phyloP scores from a whole-genome alignment of 2,329 filamentous ascomycete genomes.

The Botrytis hyacinthi region DNA sequence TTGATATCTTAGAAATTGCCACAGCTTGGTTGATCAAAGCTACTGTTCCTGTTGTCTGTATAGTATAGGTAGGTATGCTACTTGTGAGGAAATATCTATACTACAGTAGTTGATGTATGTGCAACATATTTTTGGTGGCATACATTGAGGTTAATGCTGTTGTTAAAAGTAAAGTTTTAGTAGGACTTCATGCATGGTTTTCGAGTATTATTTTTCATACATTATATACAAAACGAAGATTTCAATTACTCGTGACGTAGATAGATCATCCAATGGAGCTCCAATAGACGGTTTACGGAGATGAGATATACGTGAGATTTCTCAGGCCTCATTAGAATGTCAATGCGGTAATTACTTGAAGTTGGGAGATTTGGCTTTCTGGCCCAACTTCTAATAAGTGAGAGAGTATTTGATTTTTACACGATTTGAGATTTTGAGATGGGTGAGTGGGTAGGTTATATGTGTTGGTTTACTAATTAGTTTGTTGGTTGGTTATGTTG shows the following conservation, averaged over 20 bases:
- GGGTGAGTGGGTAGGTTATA: no score
- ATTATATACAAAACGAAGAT: not conserved
- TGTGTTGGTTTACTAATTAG: no score
- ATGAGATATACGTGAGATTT: not conserved
- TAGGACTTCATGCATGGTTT: not conserved
- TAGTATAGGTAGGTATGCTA: not conserved
- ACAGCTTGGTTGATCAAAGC: not conserved
- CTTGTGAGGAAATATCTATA: not conserved
- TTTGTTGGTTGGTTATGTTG: no score
- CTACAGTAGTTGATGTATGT: not conserved
- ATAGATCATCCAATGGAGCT: not conserved
- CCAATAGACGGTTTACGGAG: rapidly evolving
- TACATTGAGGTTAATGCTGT: not conserved
- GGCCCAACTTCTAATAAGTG: no score
- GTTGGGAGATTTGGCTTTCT: no score
- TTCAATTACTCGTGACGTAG: not conserved
- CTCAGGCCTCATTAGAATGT: not conserved
- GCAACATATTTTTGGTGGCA: not conserved
- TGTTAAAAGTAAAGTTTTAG: not conserved
- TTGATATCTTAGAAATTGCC: not conserved
- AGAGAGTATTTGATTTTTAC: no score
- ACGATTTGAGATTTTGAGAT: not conserved
- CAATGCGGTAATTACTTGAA: no score
- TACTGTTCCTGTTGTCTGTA: not conserved
- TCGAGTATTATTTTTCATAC: not conserved